Evolutionary conservation across 2,329 filamentous ascomycete genomes (phyloP).

Genomic region (Raffaelea ambrosiae): DNA sequence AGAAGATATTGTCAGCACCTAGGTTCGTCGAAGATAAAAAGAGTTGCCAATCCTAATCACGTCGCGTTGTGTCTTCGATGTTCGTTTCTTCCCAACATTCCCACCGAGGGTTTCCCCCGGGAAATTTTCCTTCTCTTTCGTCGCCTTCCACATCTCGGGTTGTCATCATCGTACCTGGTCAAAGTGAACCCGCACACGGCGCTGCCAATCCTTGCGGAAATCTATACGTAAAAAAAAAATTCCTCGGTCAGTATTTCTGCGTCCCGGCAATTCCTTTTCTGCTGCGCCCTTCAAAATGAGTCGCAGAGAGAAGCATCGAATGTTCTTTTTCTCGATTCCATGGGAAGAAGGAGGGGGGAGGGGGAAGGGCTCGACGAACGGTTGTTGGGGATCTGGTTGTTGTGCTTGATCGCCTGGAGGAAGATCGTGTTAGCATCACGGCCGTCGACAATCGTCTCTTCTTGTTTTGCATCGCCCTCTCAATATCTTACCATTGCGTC

Average conservation of each 20-base stretch:
- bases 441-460: conserved; percentile 21
- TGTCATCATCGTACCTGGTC: conserved; percentile 70
- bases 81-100: no score
- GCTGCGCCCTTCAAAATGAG: not conserved
- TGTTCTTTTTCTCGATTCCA: not conserved
- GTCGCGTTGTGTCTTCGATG: no score
- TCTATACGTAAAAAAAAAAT: conserved; percentile 55
- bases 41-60: no score
- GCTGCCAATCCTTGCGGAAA: conserved; percentile 99
- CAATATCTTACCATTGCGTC: conserved; percentile 51
- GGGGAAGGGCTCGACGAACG: conserved; percentile 48
- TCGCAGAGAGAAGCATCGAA: no score
- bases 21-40: no score
- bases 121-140: no score
- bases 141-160: not conserved
- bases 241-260: conserved; percentile 28
- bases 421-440: conserved; percentile 16
- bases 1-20: conserved; percentile 16
- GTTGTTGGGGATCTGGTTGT: conserved; percentile 96
- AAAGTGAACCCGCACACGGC: conserved; percentile 98
- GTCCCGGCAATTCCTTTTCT: conserved; percentile 6
- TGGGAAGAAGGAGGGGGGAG: conserved; percentile 18
- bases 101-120: no score
- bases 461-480: conserved; percentile 14
- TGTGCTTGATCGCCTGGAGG: conserved; percentile 93